Conservation (phyloP, 2,329 filamentous ascomycete species). For the Neocatenulostroma microsporum region DNA sequence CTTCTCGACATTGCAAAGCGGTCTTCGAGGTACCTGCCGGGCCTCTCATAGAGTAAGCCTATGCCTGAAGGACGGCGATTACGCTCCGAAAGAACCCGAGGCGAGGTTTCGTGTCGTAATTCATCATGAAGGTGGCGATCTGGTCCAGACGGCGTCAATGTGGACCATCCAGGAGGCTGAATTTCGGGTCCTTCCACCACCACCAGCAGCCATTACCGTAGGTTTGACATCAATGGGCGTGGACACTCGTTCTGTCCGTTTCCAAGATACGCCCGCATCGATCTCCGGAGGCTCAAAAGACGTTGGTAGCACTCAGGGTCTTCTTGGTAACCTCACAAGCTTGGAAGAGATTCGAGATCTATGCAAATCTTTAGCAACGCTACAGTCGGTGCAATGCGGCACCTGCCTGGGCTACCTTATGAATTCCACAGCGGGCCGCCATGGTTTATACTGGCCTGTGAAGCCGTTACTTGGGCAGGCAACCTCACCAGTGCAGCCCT, state of each 20-base stretch:
- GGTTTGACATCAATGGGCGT: no score
- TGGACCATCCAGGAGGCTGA: constrained; percentile 1
- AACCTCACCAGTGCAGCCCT: not conserved
- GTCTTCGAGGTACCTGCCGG: constrained; percentile 23
- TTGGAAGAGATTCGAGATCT: no score
- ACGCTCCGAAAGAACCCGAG: no score
- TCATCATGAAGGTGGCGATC: not conserved
- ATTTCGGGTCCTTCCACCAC: not conserved
- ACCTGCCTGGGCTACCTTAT: constrained; percentile 9
- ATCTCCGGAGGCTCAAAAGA: no score
- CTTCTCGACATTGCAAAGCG: constrained; percentile 14
- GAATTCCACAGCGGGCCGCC: constrained; percentile 6
- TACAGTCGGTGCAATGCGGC: constrained; percentile 5
- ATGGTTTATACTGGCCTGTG: constrained; percentile 10
- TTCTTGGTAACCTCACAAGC: no score
- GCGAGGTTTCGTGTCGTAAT: not conserved
- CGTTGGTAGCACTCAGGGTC: no score
- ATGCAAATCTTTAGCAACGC: constrained; percentile 5
- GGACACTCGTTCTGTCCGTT: no score
- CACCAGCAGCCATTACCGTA: no score
- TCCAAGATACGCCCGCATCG: no score
- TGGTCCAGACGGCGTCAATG: not conserved
- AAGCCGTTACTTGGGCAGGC: constrained; percentile 5
- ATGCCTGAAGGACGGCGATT: no score
- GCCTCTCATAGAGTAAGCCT: constrained; percentile 16